A percentile compares a stretch with the other conserved stretches of the same genome.
These are phyloP conservation scores for Chlamydomonas reinhardtii DNA, from an alignment of 163 green algal genomes.

Conservation along the genomic window DNA sequence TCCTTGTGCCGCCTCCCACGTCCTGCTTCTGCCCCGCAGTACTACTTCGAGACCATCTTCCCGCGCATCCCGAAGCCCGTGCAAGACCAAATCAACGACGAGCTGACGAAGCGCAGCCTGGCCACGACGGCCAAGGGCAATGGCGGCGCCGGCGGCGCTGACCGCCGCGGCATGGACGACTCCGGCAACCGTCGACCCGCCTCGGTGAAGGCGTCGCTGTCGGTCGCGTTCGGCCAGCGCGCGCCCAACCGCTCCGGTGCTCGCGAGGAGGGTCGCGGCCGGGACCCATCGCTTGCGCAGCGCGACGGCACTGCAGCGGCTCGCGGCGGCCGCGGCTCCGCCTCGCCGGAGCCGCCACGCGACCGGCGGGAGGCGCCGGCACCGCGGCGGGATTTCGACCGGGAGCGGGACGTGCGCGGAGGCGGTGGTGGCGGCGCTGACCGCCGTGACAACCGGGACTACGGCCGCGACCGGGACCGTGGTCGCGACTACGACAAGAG, in stretches of 20 bases:
- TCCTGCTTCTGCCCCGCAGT: slow-evolving; percentile 71
- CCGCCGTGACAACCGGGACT: slow-evolving; percentile 4
- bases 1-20: neutral
- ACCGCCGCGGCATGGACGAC: slow-evolving; percentile 83
- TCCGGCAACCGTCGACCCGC: slow-evolving; percentile 81
- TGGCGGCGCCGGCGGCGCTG: slow-evolving; percentile 80
- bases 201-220: slow-evolving; percentile 93
- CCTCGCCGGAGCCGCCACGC: slow-evolving; percentile 32
- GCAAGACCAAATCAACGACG: slow-evolving; percentile 78
- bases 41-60: slow-evolving; percentile 99
- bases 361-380: neutral
- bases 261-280: slow-evolving; percentile 53
- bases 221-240: slow-evolving; percentile 93
- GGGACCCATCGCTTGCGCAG: slow-evolving; percentile 29
- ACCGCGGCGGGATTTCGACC: neutral
- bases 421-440: neutral
- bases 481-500: neutral
- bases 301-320: neutral
- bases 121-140: slow-evolving; percentile 81
- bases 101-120: slow-evolving; percentile 78
- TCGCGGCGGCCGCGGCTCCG: neutral
- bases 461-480: neutral
- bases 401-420: slow-evolving; percentile 7
- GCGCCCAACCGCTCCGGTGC: slow-evolving; percentile 85
- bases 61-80: slow-evolving; percentile 94